Conservation (phyloP, 495 filamentous ascomycete genomes). For the Penicillium coprophilum region DNA sequence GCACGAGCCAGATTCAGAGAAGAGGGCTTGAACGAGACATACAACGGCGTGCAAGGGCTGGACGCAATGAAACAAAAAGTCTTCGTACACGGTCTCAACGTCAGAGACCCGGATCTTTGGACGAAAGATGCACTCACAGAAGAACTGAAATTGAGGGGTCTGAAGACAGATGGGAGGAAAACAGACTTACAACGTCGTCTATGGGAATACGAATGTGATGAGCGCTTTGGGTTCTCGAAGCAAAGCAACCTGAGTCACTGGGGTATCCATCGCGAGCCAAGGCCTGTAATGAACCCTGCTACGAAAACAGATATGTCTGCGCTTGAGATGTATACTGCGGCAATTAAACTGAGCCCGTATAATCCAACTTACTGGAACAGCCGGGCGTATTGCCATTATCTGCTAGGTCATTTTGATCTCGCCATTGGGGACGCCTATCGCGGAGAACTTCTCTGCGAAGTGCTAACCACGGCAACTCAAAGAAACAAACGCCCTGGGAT, state of each 20-base stretch:
- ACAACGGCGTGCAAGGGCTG: conserved; percentile 5
- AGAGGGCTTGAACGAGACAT: conserved; percentile 1
- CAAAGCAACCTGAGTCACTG: conserved; percentile 26
- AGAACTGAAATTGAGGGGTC: conserved; percentile 2
- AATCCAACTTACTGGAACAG: conserved; percentile 67
- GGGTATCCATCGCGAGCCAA: conserved; percentile 19
- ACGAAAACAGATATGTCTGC: conserved; percentile 12
- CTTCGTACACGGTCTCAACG: conserved; percentile 1
- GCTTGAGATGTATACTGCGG: conserved; percentile 39
- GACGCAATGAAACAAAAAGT: conserved; percentile 1
- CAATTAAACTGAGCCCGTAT: conserved; percentile 56
- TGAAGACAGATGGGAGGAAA: neutral
- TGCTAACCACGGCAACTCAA: conserved; percentile 20
- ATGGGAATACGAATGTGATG: conserved; percentile 7
- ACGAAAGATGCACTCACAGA: neutral
- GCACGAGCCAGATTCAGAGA: neutral
- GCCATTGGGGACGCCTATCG: conserved; percentile 82
- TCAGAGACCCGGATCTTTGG: conserved; percentile 5
- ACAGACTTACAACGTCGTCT: conserved; percentile 7
- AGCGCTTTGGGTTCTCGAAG: conserved; percentile 15
- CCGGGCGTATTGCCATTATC: conserved; percentile 65
- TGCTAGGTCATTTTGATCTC: conserved; percentile 77
- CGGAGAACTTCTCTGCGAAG: conserved; percentile 62
- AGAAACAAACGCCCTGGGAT: conserved; percentile 25
- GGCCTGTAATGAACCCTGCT: conserved; percentile 17